Evolutionary conservation across 129 eudicot species (phyloP).

Genomic region (Silybum marianum): DNA sequence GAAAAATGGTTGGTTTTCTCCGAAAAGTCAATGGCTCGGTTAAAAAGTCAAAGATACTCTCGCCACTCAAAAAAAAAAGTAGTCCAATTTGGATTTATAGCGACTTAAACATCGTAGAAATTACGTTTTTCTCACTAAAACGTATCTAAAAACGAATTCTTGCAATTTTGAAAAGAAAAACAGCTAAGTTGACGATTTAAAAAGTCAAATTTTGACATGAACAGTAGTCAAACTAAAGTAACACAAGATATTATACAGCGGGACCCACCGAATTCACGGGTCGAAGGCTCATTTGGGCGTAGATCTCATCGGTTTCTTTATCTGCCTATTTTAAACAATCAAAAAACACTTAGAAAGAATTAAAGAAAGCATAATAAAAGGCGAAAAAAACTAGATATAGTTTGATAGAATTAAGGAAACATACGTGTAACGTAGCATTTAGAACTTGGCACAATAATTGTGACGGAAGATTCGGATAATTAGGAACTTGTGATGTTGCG

Average conservation of each 20-base stretch:
- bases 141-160: neutral
- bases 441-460: constrained; percentile 97
- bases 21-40: neutral
- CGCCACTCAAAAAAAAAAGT: neutral
- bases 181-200: constrained; percentile 9
- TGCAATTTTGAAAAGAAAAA: neutral
- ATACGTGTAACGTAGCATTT: constrained; percentile 92
- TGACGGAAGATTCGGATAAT: constrained; percentile 92
- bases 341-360: constrained; percentile 6
- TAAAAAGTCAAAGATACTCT: neutral
- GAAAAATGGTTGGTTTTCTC: neutral
- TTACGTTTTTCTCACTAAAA: neutral
- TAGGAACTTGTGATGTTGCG: constrained; percentile 94
- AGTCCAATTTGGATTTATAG: neutral
- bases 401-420: constrained; percentile 18
- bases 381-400: neutral
- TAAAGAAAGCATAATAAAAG: neutral
- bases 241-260: neutral
- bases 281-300: constrained; percentile 99
- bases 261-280: constrained; percentile 85
- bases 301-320: constrained; percentile 97
- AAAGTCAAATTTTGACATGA: constrained; percentile 21
- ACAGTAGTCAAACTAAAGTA: neutral
- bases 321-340: constrained; percentile 69
- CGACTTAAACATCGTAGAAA: neutral